Evolutionary conservation across 1,284 basidiomycete species (phyloP).

Genomic region (Clitocybe nebularis): DNA sequence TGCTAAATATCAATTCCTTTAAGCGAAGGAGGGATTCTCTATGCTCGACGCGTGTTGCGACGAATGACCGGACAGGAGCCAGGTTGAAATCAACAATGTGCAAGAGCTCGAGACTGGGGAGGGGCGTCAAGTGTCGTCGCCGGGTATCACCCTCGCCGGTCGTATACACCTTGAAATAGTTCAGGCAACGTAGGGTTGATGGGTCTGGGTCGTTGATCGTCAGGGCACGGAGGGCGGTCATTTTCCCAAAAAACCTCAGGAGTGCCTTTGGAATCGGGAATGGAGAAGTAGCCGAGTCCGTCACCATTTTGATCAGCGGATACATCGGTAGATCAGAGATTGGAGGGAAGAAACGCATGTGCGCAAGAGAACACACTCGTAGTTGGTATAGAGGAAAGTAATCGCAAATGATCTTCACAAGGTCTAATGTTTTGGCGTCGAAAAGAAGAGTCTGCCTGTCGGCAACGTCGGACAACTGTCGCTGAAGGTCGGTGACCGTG

Average conservation of each 20-base stretch:
- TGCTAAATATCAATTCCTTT: neutral
- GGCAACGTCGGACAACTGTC: neutral
- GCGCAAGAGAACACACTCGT: neutral
- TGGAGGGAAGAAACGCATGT: neutral
- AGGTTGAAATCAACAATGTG: conserved; percentile 4
- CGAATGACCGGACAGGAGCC: neutral
- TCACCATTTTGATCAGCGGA: neutral
- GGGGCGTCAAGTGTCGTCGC: neutral
- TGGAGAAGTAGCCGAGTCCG: neutral
- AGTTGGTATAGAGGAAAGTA: conserved; percentile 1
- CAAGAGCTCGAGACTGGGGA: neutral
- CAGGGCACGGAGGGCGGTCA: neutral
- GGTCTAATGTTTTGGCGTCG: neutral
- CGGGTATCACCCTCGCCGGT: neutral
- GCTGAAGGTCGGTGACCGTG: neutral
- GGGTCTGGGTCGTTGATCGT: neutral
- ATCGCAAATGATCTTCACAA: neutral
- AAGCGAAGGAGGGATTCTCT: neutral
- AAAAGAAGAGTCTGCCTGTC: neutral
- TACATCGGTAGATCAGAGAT: neutral
- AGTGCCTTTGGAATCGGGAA: neutral
- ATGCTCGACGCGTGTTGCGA: neutral
- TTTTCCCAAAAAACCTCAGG: neutral
- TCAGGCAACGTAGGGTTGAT: conserved; percentile 1
- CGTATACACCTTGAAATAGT: neutral